Conservation (phyloP, 257 asterid genomes). For the Henckelia pumila region DNA sequence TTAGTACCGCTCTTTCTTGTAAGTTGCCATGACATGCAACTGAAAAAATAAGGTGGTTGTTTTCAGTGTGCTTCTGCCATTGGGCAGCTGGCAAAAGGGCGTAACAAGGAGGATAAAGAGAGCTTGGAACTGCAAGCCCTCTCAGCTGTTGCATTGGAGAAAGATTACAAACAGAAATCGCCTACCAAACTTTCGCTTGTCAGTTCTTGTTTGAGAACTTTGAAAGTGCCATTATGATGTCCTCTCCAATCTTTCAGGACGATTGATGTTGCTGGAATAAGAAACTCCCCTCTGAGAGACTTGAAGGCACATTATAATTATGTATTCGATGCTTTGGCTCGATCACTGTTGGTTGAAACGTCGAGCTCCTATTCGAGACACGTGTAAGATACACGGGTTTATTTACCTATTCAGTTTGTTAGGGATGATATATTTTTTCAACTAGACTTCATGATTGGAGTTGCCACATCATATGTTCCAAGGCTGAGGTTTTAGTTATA, state of each 20-base stretch:
- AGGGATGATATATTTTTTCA: neutral
- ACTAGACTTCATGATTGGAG: neutral
- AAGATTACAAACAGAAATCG: constrained; percentile 64
- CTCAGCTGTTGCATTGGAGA: constrained; percentile 67
- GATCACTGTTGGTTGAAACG: neutral
- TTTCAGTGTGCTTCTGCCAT: constrained; percentile 74
- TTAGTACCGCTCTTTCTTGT: neutral
- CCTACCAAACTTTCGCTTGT: constrained; percentile 54
- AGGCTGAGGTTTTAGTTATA: neutral
- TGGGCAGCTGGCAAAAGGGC: constrained; percentile 72
- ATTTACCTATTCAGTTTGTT: neutral
- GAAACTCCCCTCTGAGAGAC: neutral
- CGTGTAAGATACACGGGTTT: neutral
- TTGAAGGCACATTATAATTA: neutral
- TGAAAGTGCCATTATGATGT: constrained; percentile 51
- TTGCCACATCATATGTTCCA: neutral
- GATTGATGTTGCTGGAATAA: neutral
- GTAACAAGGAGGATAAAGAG: constrained; percentile 88
- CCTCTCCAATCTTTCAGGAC: neutral
- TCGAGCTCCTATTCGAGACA: neutral
- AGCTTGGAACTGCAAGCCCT: constrained; percentile 67
- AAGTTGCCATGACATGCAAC: constrained; percentile 11
- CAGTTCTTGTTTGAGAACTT: constrained; percentile 53
- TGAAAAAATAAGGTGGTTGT: constrained; percentile 18
- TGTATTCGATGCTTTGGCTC: neutral